Base-by-base conservation (phyloP, 75 land plant genomes). In the Cupressus sempervirens region DNA sequence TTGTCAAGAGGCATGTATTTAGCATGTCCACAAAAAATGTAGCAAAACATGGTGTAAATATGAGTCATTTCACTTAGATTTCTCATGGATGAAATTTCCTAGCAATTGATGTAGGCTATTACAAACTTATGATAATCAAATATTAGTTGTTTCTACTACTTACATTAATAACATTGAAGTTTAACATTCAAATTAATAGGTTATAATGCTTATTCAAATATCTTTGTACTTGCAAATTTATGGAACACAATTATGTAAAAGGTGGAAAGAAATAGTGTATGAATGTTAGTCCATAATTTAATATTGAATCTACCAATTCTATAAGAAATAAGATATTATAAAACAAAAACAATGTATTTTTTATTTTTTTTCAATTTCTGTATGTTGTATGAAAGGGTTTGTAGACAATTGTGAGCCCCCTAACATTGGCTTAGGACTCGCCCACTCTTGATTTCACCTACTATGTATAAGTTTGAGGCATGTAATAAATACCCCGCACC, bases 61-160 rank as follows among this genome's bases (percentile, higher is more conserved):
- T 38, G 92, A 91, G 76, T 92, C 95, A 18, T 98, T 98, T 89
- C 93, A 90, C 86, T 90, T 98, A 18, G 99, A 98, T 90, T 93
- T 98, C 50, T 91, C 95, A 14, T 98, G 99, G 99, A 88, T 95
- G 62, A 95, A 96, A 80, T 87, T 94, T 30, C 93, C 94, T n/a
- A 88, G 86, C 53, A 88, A 88, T 87, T 87, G 99, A 84, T 97
- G 94, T 80, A 88, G 99, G 74, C 88, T 98, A 13, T 91, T 98
- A n/a, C 94, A 98, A 14, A 98, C 99, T 41, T 95, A 86, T 82
- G 98, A 98, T 81, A 87, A 82, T 1, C 93, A 95, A 82, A 98
- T 98, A 46, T 82, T 93, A 83, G 99, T 97, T 32, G 99, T 98
- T 23, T 98, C 99, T 15, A 92, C 99, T 6, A 96, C 97, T 38